phyloP scores from a whole-genome alignment of 306 rosid species.

The Ormosia emarginata region DNA sequence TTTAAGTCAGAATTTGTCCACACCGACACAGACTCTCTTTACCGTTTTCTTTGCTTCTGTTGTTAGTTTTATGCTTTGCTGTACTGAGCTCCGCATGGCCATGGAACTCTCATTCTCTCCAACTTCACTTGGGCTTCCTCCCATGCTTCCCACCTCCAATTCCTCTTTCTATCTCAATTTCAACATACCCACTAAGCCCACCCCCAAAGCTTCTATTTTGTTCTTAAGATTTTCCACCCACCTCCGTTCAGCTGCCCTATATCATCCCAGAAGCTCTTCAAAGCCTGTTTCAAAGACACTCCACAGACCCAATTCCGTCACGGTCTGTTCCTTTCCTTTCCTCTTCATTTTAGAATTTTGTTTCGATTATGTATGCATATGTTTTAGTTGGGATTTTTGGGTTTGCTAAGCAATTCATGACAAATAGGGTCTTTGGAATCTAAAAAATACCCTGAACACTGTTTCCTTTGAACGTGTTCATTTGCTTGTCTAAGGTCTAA shows the following conservation, averaged over 20 bases:
- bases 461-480: too few relatives aligned
- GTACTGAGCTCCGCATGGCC: conserved; percentile 29
- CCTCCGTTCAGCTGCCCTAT: conserved; percentile 20
- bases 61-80: not conserved
- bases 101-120: conserved; percentile 50
- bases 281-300: conserved; percentile 12
- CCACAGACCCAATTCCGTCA: conserved; percentile 28
- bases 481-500: not conserved
- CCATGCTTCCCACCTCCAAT: conserved; percentile 6
- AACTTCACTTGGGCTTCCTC: conserved; percentile 20
- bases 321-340: conserved; percentile 33
- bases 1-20: too few relatives aligned
- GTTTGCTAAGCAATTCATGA: not conserved
- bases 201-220: not conserved
- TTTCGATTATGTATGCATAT: not conserved
- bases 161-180: conserved; percentile 5
- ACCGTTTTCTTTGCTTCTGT: not conserved
- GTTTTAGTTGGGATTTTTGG: not conserved
- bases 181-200: conserved; percentile 6
- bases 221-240: conserved; percentile 18
- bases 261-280: not conserved
- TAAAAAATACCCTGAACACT: too few relatives aligned
- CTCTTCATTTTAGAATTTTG: not conserved
- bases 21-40: not conserved
- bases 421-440: not conserved